phyloP scores from a whole-genome alignment of 768 basidiomycete genomes.

The Leccinum uliginosum region DNA sequence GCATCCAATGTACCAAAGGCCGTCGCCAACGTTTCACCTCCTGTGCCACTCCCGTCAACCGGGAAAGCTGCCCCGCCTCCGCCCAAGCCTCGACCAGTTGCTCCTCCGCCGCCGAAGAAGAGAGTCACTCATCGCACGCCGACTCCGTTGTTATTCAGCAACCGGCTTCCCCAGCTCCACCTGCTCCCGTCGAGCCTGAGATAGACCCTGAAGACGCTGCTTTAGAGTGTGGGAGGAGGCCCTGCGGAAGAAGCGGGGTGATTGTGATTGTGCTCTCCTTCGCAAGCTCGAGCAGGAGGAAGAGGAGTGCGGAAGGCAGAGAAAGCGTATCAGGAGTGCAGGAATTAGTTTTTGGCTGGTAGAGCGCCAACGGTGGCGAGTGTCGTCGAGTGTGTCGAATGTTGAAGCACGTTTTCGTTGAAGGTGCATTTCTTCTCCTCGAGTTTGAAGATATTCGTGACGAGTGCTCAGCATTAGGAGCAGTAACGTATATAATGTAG shows the following conservation, averaged over 20 bases:
- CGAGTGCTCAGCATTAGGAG: too few relatives aligned
- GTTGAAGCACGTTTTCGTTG: too few relatives aligned
- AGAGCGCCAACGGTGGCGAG: slow-evolving; percentile 32
- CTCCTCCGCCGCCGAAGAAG: slow-evolving; percentile 35
- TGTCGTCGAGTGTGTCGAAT: slow-evolving; percentile 18
- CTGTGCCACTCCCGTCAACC: slow-evolving; percentile 27
- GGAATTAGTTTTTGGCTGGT: slow-evolving; percentile 35
- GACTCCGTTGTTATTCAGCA: slow-evolving; percentile 22
- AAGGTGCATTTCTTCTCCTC: too few relatives aligned
- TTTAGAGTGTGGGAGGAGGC: slow-evolving; percentile 66
- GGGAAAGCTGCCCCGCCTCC: slow-evolving; percentile 35
- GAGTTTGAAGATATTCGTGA: too few relatives aligned
- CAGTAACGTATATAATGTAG: too few relatives aligned
- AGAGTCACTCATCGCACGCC: slow-evolving; percentile 6
- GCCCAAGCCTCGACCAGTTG: slow-evolving; percentile 20
- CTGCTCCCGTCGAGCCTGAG: slow-evolving; percentile 37
- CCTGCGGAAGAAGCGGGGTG: slow-evolving; percentile 68
- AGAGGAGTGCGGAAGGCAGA: slow-evolving; percentile 49
- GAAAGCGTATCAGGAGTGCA: slow-evolving; percentile 34
- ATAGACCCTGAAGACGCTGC: slow-evolving; percentile 77
- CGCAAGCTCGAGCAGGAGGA: slow-evolving; percentile 69
- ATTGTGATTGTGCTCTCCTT: slow-evolving; percentile 59
- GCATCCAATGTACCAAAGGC: slow-evolving; percentile 26
- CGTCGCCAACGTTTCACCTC: too few relatives aligned
- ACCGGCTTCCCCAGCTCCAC: slow-evolving; percentile 16